Conservation (phyloP, 2,329 filamentous ascomycete species). For the Alternaria sp. region DNA sequence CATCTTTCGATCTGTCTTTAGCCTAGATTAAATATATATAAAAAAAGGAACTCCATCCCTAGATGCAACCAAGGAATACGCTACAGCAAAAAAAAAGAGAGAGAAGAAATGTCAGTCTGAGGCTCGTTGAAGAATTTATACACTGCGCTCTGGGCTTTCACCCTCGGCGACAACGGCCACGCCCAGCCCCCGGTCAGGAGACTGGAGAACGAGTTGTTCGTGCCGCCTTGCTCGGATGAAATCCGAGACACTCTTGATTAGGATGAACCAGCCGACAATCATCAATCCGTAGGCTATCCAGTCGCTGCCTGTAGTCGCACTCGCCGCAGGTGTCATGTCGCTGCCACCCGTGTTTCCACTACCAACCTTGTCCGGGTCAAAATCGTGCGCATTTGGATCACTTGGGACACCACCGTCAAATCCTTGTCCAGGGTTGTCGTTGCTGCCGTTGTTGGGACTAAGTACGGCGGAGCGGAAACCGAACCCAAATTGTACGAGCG, state of each 20-base stretch:
- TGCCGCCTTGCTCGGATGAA: constrained; percentile 88
- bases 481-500: constrained; percentile 95
- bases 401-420: constrained; percentile 70
- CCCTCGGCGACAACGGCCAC: constrained; percentile 87
- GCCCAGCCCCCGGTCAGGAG: constrained; percentile 84
- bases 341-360: constrained; percentile 39
- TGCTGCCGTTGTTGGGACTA: constrained; percentile 48
- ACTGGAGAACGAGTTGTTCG: constrained; percentile 91
- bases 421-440: constrained; percentile 60
- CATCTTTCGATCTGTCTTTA: constrained; percentile 2
- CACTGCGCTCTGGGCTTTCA: constrained; percentile 74
- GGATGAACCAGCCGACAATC: constrained; percentile 97
- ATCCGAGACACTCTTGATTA: constrained; percentile 92
- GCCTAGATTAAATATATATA: no score
- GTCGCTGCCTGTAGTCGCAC: constrained; percentile 75
- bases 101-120: constrained; percentile 19
- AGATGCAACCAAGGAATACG: constrained; percentile 20
- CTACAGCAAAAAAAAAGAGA: constrained; percentile 13
- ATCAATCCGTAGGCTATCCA: constrained; percentile 93
- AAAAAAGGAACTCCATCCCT: constrained; percentile 9
- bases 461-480: constrained; percentile 75
- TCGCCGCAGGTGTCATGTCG: constrained; percentile 49
- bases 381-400: constrained; percentile 90
- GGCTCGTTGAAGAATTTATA: constrained; percentile 37
- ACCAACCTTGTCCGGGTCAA: constrained; percentile 75